phyloP scores from a whole-genome alignment of 2,329 filamentous ascomycete species.

The Mycosphaerella sp. region DNA sequence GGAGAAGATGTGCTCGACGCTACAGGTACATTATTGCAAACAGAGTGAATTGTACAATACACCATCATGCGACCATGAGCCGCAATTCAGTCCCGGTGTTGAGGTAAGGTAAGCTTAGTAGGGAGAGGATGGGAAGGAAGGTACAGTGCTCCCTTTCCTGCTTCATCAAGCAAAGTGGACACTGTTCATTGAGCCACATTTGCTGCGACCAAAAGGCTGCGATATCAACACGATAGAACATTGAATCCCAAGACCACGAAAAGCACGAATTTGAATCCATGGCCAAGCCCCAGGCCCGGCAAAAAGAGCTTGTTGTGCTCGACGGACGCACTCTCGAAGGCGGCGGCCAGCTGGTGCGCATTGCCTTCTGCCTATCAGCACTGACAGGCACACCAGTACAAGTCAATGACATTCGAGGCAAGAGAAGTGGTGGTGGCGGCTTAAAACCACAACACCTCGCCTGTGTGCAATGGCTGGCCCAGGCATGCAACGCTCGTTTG shows the following conservation, averaged over 20 bases:
- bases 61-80: too few species aligned
- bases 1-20: too few species aligned
- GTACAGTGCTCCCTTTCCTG: too few species aligned
- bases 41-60: too few species aligned
- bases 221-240: not conserved
- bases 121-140: too few species aligned
- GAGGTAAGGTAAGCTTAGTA: too few species aligned
- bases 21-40: too few species aligned
- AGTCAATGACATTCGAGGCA: conserved; percentile 51
- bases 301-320: conserved; percentile 34
- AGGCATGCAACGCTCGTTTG: conserved; percentile 42
- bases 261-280: conserved; percentile 2
- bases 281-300: too few species aligned
- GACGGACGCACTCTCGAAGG: conserved; percentile 42
- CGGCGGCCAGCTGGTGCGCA: conserved; percentile 55
- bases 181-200: too few species aligned
- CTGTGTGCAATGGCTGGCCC: conserved; percentile 48
- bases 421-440: conserved; percentile 46
- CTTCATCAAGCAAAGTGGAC: too few species aligned
- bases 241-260: not conserved
- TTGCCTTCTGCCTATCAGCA: conserved; percentile 50
- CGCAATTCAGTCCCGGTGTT: too few species aligned
- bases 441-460: conserved; percentile 54
- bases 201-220: too few species aligned
- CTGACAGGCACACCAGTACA: conserved; percentile 46